Evolutionary conservation across 2,329 filamentous ascomycete genomes (phyloP).

Genomic region (Beauveria brongniartii): DNA sequence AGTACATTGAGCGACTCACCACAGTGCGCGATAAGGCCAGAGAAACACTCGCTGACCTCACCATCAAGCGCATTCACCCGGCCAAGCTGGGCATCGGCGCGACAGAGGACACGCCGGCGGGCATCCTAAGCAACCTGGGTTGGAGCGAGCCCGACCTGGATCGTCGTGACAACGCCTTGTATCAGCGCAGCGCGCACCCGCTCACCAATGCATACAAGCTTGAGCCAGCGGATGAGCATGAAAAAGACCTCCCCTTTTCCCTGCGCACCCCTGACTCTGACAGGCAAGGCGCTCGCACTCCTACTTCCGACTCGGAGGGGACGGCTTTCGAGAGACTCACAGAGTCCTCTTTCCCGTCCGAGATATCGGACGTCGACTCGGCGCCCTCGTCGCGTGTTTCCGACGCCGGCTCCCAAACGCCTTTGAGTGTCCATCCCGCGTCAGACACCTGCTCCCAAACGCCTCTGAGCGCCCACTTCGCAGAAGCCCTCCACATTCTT

Average conservation of each 20-base stretch:
- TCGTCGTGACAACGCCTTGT: background rate
- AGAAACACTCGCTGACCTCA: background rate
- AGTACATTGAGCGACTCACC: background rate
- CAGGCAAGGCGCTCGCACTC: background rate
- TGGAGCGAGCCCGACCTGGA: background rate
- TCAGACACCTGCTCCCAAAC: background rate
- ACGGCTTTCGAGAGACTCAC: background rate
- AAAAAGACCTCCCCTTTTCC: background rate
- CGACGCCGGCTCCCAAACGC: background rate
- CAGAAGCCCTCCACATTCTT: background rate
- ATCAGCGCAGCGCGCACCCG: background rate
- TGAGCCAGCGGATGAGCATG: background rate
- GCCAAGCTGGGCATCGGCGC: background rate
- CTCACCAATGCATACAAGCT: background rate
- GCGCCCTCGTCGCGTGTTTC: background rate
- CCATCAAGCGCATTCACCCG: background rate
- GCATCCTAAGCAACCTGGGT: background rate
- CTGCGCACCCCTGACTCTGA: background rate
- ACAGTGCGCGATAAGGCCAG: background rate
- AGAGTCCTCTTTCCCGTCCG: background rate
- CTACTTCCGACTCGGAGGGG: background rate
- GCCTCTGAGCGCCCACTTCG: background rate
- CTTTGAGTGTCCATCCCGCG: background rate
- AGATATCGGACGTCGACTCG: background rate
- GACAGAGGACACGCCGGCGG: background rate